A percentile compares a stretch with the other conserved stretches of the same genome.
Conservation (phyloP, 345 rosid species). For the Gossypium anomalum region DNA sequence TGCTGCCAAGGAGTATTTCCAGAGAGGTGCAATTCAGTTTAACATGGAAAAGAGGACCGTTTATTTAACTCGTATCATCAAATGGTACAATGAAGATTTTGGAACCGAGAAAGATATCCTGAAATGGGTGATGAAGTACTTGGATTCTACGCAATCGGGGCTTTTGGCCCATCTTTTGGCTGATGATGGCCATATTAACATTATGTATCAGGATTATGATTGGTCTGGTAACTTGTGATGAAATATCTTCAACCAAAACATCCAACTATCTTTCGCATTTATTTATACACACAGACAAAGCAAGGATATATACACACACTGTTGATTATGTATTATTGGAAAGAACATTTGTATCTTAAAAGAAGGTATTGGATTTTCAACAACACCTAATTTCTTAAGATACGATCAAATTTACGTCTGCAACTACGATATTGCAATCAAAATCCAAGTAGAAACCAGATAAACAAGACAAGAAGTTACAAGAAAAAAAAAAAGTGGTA, state of each 20-base stretch:
- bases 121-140: constrained; percentile 62
- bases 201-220: constrained; percentile 67
- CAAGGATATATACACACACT: no score
- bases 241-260: no score
- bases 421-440: neutral
- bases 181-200: constrained; percentile 52
- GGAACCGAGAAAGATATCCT: constrained; percentile 60
- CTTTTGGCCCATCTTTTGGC: constrained; percentile 66
- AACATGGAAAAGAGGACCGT: neutral
- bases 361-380: neutral
- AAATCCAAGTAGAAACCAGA: neutral
- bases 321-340: no score
- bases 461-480: neutral
- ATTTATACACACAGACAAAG: no score
- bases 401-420: neutral
- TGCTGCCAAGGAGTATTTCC: constrained; percentile 32
- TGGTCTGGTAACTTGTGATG: constrained; percentile 54
- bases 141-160: constrained; percentile 70
- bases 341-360: neutral
- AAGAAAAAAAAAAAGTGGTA: neutral
- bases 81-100: constrained; percentile 40
- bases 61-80: neutral
- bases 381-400: neutral
- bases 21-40: neutral
- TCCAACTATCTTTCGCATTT: no score